Base-by-base conservation (phyloP, 2,329 filamentous ascomycete genomes). In the Arthrobotrys conoides region DNA sequence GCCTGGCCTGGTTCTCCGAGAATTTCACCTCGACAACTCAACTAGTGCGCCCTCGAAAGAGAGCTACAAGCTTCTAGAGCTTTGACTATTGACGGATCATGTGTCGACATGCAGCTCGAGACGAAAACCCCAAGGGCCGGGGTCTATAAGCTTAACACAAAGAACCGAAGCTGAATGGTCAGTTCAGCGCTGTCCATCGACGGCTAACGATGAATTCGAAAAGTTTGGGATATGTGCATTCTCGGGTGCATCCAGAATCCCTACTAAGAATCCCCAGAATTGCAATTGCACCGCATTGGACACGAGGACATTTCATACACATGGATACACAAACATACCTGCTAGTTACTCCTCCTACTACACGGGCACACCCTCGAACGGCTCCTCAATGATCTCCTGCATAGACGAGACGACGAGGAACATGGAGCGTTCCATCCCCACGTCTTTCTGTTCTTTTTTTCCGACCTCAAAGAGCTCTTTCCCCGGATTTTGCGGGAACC, bases 41-140 rank as follows among this genome's bases (percentile, higher is more conserved):
- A 14, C 55, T 41, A 41, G 36, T n/a, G 18, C 12, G 22, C n/a
- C n/a, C 57, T 9, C 4, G 20, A 53, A n/a, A 55, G 30, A 51
- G 22, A 24, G 12, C 51, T 55, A 55, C 22, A 27, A 57, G 67
- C 67, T 67, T 76, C 66, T 66, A 66, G 72, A 71, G 72, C 72
- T 61, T 71, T 63, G 67, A 63, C 44, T 27, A 48, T 49, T 30
- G 53, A 20, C 51, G 30, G 59, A 77, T 77, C 73, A 77, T 71
- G 73, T 77, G 73, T 77, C 67, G 51, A 64, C 51, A 41, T 71
- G 73, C 73, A 77, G 66, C 67, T 77, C 73, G 73, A 77, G 59
- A 77, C 73, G 73, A 77, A 55, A 61, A 44, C 44, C 27, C 38
- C 41, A 14, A 41, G 63, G 48, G 49, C 66, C 70, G 36, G 73